Conservation (phyloP, 352 stramenopile genomes). For the Phytophthora brassicae region DNA sequence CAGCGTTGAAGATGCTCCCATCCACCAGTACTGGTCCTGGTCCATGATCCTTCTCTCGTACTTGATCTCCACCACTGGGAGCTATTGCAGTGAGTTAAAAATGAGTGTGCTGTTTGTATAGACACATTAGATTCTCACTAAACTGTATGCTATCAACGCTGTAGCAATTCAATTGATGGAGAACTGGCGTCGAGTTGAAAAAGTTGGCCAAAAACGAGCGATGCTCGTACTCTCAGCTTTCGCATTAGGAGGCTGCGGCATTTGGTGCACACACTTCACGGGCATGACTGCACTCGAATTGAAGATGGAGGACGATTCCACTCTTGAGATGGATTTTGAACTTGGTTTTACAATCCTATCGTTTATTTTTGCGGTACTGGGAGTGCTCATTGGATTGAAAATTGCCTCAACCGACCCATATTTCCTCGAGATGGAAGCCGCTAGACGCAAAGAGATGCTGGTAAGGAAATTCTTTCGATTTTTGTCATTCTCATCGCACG, state of each 20-base stretch:
- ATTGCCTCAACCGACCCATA: slow-evolving; percentile 60
- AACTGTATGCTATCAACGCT: neutral
- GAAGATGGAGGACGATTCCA: slow-evolving; percentile 30
- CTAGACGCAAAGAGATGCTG: slow-evolving; percentile 48
- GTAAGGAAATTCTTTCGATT: slow-evolving; percentile 6
- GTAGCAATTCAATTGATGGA: slow-evolving; percentile 75
- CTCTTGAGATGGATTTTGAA: slow-evolving; percentile 57
- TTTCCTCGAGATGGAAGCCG: slow-evolving; percentile 59
- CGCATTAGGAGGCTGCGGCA: slow-evolving; percentile 53
- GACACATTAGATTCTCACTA: neutral
- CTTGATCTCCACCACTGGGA: slow-evolving; percentile 57
- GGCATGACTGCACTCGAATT: slow-evolving; percentile 57
- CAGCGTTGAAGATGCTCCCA: slow-evolving; percentile 2
- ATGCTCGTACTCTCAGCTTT: slow-evolving; percentile 45
- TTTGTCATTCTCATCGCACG: neutral
- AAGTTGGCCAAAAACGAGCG: slow-evolving; percentile 29
- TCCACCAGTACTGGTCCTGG: slow-evolving; percentile 50
- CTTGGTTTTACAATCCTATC: slow-evolving; percentile 52
- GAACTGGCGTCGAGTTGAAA: slow-evolving; percentile 48
- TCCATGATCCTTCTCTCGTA: slow-evolving; percentile 52
- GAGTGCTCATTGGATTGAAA: slow-evolving; percentile 55
- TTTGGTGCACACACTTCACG: slow-evolving; percentile 75
- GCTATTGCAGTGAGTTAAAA: slow-evolving; percentile 56
- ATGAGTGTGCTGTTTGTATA: neutral
- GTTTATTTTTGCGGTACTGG: slow-evolving; percentile 50